Percentiles rank a stretch among this genome's conserved stretches.
Conservation (phyloP, 2,329 filamentous ascomycete genomes). For the Phoma sp. region DNA sequence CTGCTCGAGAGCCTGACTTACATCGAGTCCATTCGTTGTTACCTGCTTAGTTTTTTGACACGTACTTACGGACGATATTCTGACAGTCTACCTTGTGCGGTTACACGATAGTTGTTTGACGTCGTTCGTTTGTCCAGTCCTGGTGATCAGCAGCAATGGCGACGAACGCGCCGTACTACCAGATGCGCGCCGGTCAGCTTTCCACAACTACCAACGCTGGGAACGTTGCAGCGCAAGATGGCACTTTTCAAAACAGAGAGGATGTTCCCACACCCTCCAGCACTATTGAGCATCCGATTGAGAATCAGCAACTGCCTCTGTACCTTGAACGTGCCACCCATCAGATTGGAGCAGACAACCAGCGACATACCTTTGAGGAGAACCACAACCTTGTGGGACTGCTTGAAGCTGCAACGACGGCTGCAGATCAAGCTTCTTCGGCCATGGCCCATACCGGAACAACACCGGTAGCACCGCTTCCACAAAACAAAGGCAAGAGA, state of each 20-base stretch:
- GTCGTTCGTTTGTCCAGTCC: slow-evolving; percentile 8
- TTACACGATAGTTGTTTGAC: slow-evolving; percentile 7
- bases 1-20: slow-evolving; percentile 9
- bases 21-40: slow-evolving; percentile 24
- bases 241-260: slow-evolving; percentile 27
- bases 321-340: slow-evolving; percentile 23
- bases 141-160: slow-evolving; percentile 31
- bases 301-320: slow-evolving; percentile 22
- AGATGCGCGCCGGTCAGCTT: slow-evolving; percentile 39
- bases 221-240: slow-evolving; percentile 29
- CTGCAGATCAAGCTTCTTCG: slow-evolving; percentile 35
- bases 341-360: slow-evolving; percentile 21
- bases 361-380: slow-evolving; percentile 29
- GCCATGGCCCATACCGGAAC: slow-evolving; percentile 20
- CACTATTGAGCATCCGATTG: slow-evolving; percentile 16
- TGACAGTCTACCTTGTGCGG: slow-evolving; percentile 18
- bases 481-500: slow-evolving; percentile 33
- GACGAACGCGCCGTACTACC: slow-evolving; percentile 48
- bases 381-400: slow-evolving; percentile 45
- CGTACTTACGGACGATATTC: slow-evolving; percentile 29
- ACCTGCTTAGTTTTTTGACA: slow-evolving; percentile 6
- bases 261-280: slow-evolving; percentile 29
- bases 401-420: slow-evolving; percentile 46
- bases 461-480: not conserved
- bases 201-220: slow-evolving; percentile 27